Evolutionary conservation across 179 eudicot genomes (phyloP).

Genomic region (Beta corolliflora): DNA sequence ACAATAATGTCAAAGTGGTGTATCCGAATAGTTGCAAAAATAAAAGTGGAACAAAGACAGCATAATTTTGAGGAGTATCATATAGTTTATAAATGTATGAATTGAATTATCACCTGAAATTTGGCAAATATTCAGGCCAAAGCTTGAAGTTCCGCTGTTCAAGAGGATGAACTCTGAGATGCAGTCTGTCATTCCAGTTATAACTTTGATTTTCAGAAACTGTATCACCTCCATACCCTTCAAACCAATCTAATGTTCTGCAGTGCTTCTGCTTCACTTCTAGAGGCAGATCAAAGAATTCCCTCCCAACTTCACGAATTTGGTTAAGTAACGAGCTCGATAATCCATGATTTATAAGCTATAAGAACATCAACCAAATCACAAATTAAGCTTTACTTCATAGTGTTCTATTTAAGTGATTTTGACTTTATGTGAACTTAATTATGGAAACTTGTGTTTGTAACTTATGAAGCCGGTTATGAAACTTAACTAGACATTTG

Average conservation of each 20-base stretch:
- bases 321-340: constrained; percentile 8
- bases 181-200: constrained; percentile 33
- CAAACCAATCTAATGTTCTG: constrained; percentile 15
- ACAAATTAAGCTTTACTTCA: not conserved
- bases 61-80: too few relatives aligned
- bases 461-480: too few relatives aligned
- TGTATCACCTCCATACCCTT: constrained; percentile 36
- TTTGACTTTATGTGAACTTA: too few relatives aligned
- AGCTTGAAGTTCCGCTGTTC: constrained; percentile 15
- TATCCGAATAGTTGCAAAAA: too few relatives aligned
- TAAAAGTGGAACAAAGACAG: too few relatives aligned
- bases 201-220: constrained; percentile 20
- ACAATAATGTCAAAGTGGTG: too few relatives aligned
- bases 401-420: not conserved
- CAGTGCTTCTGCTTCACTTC: constrained; percentile 16
- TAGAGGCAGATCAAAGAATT: constrained; percentile 20
- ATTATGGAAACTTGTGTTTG: too few relatives aligned
- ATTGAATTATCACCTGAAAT: constrained; percentile 33
- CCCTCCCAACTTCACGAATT: constrained; percentile 12
- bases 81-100: not conserved
- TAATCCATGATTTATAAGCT: constrained; percentile 25
- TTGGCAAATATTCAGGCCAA: constrained; percentile 24
- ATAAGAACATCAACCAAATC: constrained; percentile 1
- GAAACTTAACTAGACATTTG: too few relatives aligned
- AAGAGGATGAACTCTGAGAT: constrained; percentile 26